Evolutionary conservation across 1,139 yeast genomes (phyloP), one percentile per base, ranked within the genome.

Genomic region (Hemisphaericaspora xylanilytica): DNA sequence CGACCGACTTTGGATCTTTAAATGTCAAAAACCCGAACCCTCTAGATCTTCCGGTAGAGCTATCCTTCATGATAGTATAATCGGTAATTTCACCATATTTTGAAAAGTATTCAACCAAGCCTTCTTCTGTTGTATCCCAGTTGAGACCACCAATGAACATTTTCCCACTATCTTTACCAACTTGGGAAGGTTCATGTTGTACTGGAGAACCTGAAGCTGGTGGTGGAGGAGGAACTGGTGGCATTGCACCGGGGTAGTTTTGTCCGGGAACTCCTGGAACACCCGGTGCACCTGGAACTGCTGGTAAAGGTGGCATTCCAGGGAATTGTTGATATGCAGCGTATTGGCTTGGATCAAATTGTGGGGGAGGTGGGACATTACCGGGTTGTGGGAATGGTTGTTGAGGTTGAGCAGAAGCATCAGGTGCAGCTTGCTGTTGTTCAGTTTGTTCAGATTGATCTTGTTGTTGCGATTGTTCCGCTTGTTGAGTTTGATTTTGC

Each of bases 81-180:
- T 92, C 97, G 28, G 80, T 63, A 38, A 92, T 94, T 48, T 85
- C 94, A 51, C 99, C 99, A 61, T 80, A 92, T 61, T 92, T 85
- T 39, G 84, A 73, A 61, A 92, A 92, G 62, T 92, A 92, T 42
- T 81, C 82, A 46, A 78, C 81, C 61, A 92, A 63, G 20, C 80
- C 78, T 43, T 82, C 96, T 56, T 92, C 98, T 7, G 95, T 84
- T 21, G 99, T 92, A 56, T 92, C 98, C 98, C 98, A 92, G 56
- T 92, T 94, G 51, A 92, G 79, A 38, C 99, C 99, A 49, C 99
- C 99, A 60, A 92, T 81, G 59, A 92, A 92, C 97, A 94, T 89
- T 59, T 92, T 92, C 41, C 97, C 96, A 46, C 78, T 76, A 36
- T 67, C 75, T 40, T 57, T 63, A 10, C 75, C 75, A 47, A 70